Evolutionary conservation across 2,329 filamentous ascomycete genomes (phyloP).

Genomic region (Monosporascus sp.): DNA sequence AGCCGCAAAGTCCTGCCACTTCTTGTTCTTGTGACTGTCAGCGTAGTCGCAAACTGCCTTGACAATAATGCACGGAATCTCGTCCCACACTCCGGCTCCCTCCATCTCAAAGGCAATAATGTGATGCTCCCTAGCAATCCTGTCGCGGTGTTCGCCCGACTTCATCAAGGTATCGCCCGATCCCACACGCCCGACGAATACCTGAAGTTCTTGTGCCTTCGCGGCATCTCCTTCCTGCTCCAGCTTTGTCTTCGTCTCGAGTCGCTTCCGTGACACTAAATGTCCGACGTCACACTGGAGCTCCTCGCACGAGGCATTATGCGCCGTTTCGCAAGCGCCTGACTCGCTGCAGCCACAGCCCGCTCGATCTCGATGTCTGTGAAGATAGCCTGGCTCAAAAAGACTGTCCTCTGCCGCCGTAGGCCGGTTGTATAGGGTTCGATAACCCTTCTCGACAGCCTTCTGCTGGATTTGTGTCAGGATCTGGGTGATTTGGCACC

Average conservation of each 20-base stretch:
- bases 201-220: constrained; percentile 6
- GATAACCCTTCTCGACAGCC: too few relatives aligned
- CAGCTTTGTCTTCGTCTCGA: neutral
- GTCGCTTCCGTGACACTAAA: too few relatives aligned
- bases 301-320: too few relatives aligned
- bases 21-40: constrained; percentile 32
- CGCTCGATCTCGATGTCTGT: too few relatives aligned
- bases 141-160: constrained; percentile 30
- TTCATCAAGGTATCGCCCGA: constrained; percentile 38
- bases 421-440: too few relatives aligned
- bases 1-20: constrained; percentile 30
- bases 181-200: constrained; percentile 34
- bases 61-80: constrained; percentile 31
- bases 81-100: constrained; percentile 17
- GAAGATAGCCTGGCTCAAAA: too few relatives aligned
- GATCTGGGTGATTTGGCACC: constrained; percentile 2
- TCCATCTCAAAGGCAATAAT: constrained; percentile 32
- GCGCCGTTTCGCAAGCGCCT: too few relatives aligned
- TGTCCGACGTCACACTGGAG: too few relatives aligned
- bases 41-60: constrained; percentile 34
- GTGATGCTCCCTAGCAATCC: constrained; percentile 17
- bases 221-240: constrained; percentile 18
- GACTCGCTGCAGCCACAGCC: too few relatives aligned
- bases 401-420: too few relatives aligned
- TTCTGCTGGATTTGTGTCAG: neutral